Conservation (phyloP, 225 moss, liverwort and hornwort species). For the Marchantia polymorpha region DNA sequence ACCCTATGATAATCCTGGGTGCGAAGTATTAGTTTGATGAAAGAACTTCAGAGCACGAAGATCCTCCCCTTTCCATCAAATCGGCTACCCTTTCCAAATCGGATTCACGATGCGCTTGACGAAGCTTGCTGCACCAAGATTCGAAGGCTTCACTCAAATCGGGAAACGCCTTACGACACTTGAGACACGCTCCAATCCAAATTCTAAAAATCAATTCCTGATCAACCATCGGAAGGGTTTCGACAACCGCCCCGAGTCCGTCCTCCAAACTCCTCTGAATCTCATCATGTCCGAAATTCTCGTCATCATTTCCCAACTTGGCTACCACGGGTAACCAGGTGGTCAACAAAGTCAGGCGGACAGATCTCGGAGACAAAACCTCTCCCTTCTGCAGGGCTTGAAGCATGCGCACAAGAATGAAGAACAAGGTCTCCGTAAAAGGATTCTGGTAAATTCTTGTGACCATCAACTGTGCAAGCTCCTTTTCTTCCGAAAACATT, state of each 20-base stretch:
- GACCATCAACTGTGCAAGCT: conserved; percentile 86
- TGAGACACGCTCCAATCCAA: conserved; percentile 85
- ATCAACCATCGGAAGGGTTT: conserved; percentile 85
- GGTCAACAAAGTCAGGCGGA: conserved; percentile 72
- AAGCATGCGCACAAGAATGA: conserved; percentile 77
- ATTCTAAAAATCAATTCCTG: conserved; percentile 86
- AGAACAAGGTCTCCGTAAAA: conserved; percentile 82
- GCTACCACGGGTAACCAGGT: conserved; percentile 93
- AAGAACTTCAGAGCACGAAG: conserved; percentile 23
- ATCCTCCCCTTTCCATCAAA: not conserved
- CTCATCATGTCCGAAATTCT: conserved; percentile 72
- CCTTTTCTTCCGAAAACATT: conserved; percentile 89
- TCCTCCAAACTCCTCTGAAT: conserved; percentile 66
- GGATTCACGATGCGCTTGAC: conserved; percentile 59
- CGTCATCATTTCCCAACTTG: conserved; percentile 80
- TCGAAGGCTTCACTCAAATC: conserved; percentile 94
- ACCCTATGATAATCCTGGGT: not conserved
- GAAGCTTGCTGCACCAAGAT: conserved; percentile 88
- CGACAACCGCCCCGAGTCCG: conserved; percentile 68
- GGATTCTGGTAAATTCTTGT: conserved; percentile 93
- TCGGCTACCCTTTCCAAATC: conserved; percentile 31
- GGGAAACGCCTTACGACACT: conserved; percentile 82
- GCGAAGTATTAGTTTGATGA: conserved; percentile 14
- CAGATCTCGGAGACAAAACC: conserved; percentile 60
- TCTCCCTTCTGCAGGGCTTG: conserved; percentile 81